Conservation (phyloP, 768 basidiomycete genomes). For the Rhizopogon vesiculosus region DNA sequence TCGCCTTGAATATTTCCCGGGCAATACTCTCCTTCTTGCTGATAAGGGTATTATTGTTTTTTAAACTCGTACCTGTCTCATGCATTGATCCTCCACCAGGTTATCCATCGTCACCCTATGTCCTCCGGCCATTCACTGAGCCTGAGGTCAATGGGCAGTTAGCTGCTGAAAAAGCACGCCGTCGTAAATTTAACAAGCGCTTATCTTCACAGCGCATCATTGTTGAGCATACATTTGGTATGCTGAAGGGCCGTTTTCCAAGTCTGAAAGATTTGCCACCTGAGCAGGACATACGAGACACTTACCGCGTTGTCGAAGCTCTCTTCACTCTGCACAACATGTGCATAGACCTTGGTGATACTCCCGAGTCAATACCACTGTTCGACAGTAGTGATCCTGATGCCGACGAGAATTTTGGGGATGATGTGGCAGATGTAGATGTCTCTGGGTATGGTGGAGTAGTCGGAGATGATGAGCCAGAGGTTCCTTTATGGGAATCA, state of each 20-base stretch:
- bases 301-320: constrained; percentile 16
- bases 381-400: constrained; percentile 1
- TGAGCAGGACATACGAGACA: constrained; percentile 12
- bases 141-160: constrained; percentile 9
- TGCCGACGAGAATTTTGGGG: not conserved
- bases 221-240: constrained; percentile 27
- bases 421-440: not conserved
- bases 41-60: constrained; percentile 8
- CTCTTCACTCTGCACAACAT: constrained; percentile 22
- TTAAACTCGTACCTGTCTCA: no score
- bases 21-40: constrained; percentile 9
- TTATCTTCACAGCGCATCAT: constrained; percentile 16
- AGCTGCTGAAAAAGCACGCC: not conserved
- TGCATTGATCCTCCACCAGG: constrained; percentile 7
- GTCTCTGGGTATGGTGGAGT: not conserved
- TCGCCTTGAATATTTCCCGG: constrained; percentile 2
- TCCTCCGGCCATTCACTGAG: constrained; percentile 21
- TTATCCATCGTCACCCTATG: constrained; percentile 18
- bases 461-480: not conserved
- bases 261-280: constrained; percentile 11
- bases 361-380: constrained; percentile 7
- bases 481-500: constrained; percentile 4
- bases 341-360: constrained; percentile 13
- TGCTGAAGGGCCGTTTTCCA: constrained; percentile 24
- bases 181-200: constrained; percentile 13